Evolutionary conservation across 1,139 yeast species (phyloP).

Genomic region (Kodamaea suecica): DNA sequence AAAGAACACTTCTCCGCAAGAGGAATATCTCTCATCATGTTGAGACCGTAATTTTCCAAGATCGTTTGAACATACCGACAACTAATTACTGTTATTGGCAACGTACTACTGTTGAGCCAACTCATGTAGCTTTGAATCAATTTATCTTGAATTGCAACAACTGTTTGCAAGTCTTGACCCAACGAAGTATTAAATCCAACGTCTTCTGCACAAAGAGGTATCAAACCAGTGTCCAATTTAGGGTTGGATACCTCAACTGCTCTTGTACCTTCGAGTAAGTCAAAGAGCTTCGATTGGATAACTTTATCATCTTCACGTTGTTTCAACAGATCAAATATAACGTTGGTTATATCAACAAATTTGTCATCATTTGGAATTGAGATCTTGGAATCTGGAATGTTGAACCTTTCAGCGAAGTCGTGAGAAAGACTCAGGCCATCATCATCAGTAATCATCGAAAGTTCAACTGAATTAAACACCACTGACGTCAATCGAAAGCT

Average conservation of each 20-base stretch:
- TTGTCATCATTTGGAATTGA: slow-evolving; percentile 6
- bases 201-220: slow-evolving; percentile 42
- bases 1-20: slow-evolving; percentile 11
- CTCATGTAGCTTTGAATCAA: slow-evolving; percentile 42
- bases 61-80: slow-evolving; percentile 61
- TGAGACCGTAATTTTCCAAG: slow-evolving; percentile 37
- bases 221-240: slow-evolving; percentile 62
- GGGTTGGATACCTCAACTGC: slow-evolving; percentile 64
- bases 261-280: slow-evolving; percentile 69
- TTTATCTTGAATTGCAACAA: slow-evolving; percentile 47
- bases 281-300: slow-evolving; percentile 51
- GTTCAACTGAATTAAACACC: too few relatives aligned
- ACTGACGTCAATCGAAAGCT: too few relatives aligned
- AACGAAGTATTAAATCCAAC: slow-evolving; percentile 32
- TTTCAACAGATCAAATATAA: slow-evolving; percentile 33
- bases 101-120: slow-evolving; percentile 63
- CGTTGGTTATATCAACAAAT: slow-evolving; percentile 43
- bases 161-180: slow-evolving; percentile 33
- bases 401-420: not conserved
- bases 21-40: slow-evolving; percentile 1
- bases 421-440: not conserved
- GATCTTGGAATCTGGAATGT: not conserved
- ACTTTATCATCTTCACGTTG: slow-evolving; percentile 30
- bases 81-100: slow-evolving; percentile 62
- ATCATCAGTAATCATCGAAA: not conserved